Evolutionary conservation across 2,329 filamentous ascomycete genomes (phyloP).

Genomic region (Ceratocystis cubensis): DNA sequence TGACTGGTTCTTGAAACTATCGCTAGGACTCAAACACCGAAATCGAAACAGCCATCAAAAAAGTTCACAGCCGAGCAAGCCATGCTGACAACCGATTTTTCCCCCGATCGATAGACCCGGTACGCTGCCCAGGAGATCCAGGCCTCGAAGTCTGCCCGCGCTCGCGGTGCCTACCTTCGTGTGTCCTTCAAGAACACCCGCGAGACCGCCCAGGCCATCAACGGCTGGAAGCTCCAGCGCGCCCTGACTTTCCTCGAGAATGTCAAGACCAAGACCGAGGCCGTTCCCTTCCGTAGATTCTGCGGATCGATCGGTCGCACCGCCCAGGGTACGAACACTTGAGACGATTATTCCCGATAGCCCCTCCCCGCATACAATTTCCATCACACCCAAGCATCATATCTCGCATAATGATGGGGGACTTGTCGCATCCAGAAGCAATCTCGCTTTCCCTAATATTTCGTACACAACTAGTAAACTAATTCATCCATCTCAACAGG

Average conservation of each 20-base stretch:
- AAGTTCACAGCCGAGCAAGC: constrained; percentile 1
- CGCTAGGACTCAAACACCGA: constrained; percentile 12
- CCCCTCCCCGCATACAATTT: not conserved
- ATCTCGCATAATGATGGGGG: not conserved
- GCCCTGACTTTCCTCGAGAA: constrained; percentile 96
- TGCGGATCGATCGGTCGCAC: constrained; percentile 89
- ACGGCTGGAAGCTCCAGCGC: constrained; percentile 94
- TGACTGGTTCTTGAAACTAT: constrained; percentile 2
- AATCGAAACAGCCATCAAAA: not conserved
- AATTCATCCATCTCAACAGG: constrained; percentile 40
- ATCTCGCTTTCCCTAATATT: too few species aligned
- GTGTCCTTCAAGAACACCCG: constrained; percentile 99
- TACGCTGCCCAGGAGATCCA: constrained; percentile 88
- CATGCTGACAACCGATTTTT: constrained; percentile 12
- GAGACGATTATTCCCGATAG: constrained; percentile 9
- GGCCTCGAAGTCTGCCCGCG: constrained; percentile 86
- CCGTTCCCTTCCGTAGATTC: constrained; percentile 95
- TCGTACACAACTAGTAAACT: not conserved
- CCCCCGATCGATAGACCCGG: constrained; percentile 54
- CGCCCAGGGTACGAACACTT: constrained; percentile 78
- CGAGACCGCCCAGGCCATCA: constrained; percentile 98
- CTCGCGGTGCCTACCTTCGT: constrained; percentile 96
- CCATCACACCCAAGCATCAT: not conserved
- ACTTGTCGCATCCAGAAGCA: too few species aligned
- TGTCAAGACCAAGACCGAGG: constrained; percentile 93